A percentile compares a stretch with the other conserved stretches of the same genome.
Conservation (phyloP, 305 asterid genomes). For the Fraxinus platypoda region DNA sequence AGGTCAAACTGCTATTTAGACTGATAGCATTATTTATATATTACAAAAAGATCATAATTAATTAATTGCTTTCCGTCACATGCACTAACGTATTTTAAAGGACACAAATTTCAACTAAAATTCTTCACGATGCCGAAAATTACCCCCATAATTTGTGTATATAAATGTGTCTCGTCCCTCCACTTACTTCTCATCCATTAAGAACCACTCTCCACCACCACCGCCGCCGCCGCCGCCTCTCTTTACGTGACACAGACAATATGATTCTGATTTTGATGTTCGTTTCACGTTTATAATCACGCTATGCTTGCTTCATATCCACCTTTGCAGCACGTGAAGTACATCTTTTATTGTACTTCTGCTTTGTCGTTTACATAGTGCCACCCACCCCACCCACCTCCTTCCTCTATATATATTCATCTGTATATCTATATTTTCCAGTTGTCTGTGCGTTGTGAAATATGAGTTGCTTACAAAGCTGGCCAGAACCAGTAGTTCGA, state of each 20-base stretch:
- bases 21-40: background rate
- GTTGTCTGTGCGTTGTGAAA: background rate
- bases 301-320: background rate
- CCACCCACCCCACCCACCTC: background rate
- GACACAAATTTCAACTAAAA: slow-evolving; percentile 16
- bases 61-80: background rate
- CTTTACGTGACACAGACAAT: background rate
- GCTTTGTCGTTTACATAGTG: background rate
- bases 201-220: background rate
- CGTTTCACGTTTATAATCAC: background rate
- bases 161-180: slow-evolving; percentile 6
- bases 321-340: slow-evolving; percentile 20
- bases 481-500: slow-evolving; percentile 86
- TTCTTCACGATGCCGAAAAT: slow-evolving; percentile 41
- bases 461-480: slow-evolving; percentile 44
- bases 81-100: background rate
- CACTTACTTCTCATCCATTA: slow-evolving; percentile 1
- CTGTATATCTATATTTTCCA: slow-evolving; percentile 4
- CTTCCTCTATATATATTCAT: background rate
- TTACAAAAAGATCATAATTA: too few species aligned
- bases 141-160: background rate
- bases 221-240: background rate
- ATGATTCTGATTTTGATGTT: background rate
- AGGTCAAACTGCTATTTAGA: background rate
- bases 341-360: background rate